A percentile compares a stretch with the other conserved stretches of the same genome.
These are phyloP conservation scores for Dioscorea cayenensis DNA, from an alignment of 116 monocot genomes.

Conservation along the genomic window DNA sequence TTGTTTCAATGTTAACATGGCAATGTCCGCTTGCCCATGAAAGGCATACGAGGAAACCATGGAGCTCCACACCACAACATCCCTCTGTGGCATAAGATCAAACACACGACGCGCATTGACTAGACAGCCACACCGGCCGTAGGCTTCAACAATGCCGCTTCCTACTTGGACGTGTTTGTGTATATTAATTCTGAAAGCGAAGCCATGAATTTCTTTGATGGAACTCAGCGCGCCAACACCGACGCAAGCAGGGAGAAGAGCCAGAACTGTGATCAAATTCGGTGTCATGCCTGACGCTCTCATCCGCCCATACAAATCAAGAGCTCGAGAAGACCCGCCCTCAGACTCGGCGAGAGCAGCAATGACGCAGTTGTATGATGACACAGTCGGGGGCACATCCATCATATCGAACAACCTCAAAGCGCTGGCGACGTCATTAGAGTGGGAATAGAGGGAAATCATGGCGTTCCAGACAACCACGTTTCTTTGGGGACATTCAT, in stretches of 20 bases:
- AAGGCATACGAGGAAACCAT: slow-evolving; percentile 67
- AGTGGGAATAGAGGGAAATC: slow-evolving; percentile 36
- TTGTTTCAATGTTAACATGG: slow-evolving; percentile 25
- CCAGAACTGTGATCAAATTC: slow-evolving; percentile 46
- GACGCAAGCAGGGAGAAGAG: slow-evolving; percentile 43
- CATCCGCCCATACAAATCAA: slow-evolving; percentile 47
- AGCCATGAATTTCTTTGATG: slow-evolving; percentile 62
- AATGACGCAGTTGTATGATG: slow-evolving; percentile 61
- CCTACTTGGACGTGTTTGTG: slow-evolving; percentile 25
- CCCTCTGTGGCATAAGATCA: slow-evolving; percentile 28
- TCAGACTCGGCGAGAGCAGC: slow-evolving; percentile 28
- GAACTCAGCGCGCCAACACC: slow-evolving; percentile 17
- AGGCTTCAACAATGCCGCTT: slow-evolving; percentile 64
- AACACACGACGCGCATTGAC: slow-evolving; percentile 34
- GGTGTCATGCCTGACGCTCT: slow-evolving; percentile 28
- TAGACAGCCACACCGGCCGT: slow-evolving; percentile 55
- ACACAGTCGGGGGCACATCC: slow-evolving; percentile 48
- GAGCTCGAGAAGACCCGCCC: slow-evolving; percentile 23
- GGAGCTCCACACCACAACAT: slow-evolving; percentile 75
- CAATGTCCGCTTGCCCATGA: slow-evolving; percentile 40
- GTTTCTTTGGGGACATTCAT: slow-evolving; percentile 47
- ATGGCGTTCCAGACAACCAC: slow-evolving; percentile 62
- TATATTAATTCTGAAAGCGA: slow-evolving; percentile 19
- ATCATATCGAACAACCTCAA: slow-evolving; percentile 29
- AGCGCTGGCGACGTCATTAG: slow-evolving; percentile 27